Conservation (phyloP, 768 basidiomycete genomes). For the Psilocybe azurescens region DNA sequence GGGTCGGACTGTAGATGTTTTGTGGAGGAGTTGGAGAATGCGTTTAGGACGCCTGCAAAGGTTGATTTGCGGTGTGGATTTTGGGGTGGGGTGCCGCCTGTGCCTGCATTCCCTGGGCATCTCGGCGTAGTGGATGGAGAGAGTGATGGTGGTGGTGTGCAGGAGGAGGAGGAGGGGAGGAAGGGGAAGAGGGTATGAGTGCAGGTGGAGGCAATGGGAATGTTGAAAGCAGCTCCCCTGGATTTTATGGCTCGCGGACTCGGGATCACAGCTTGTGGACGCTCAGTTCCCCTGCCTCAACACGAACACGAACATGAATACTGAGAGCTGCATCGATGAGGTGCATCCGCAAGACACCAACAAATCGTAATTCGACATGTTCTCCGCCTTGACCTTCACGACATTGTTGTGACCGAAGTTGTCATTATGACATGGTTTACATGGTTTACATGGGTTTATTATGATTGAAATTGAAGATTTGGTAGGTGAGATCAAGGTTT, state of each 20-base stretch:
- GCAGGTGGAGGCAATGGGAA: constrained; percentile 7
- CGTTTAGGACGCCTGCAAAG: constrained; percentile 79
- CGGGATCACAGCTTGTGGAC: constrained; percentile 28
- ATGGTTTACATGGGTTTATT: no score
- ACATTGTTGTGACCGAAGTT: not conserved
- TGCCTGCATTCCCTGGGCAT: no score
- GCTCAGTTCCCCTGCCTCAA: constrained; percentile 33
- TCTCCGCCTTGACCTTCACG: not conserved
- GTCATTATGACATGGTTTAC: no score
- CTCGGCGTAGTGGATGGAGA: constrained; percentile 6
- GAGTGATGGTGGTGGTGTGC: no score
- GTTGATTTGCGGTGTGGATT: constrained; percentile 27
- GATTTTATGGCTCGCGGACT: not conserved
- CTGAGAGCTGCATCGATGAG: no score
- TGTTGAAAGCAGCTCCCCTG: constrained; percentile 4
- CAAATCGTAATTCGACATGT: no score
- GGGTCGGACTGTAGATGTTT: constrained; percentile 75
- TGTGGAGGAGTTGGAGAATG: constrained; percentile 81
- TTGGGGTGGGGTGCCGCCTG: no score
- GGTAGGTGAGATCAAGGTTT: no score
- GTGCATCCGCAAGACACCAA: no score
- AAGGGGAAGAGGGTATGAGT: constrained; percentile 10
- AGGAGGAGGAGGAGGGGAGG: not conserved
- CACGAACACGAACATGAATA: no score
- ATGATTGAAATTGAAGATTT: no score